These are phyloP conservation scores for Thamnidium elegans DNA, from an alignment of 192 early-diverging fungal genomes.

Conservation along the genomic window DNA sequence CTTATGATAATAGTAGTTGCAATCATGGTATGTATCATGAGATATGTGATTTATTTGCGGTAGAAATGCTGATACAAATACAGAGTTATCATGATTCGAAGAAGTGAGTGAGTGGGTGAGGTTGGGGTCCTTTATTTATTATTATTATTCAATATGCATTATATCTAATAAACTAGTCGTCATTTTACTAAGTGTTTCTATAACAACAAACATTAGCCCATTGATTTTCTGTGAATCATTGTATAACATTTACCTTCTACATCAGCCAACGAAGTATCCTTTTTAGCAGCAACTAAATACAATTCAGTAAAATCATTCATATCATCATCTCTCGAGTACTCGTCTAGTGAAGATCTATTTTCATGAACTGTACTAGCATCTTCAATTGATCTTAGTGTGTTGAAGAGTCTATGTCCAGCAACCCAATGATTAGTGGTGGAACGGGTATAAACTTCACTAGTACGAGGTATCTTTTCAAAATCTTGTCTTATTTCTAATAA, in stretches of 20 bases:
- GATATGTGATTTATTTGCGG: too few relatives aligned
- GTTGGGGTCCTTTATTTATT: constrained; percentile 1
- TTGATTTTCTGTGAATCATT: not conserved
- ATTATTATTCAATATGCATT: constrained; percentile 18
- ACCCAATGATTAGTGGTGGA: constrained; percentile 56
- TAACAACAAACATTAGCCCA: not conserved
- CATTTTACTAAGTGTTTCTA: constrained; percentile 29
- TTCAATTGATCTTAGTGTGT: not conserved
- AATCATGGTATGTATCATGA: too few relatives aligned
- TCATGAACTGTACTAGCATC: not conserved
- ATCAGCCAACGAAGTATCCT: constrained; percentile 50
- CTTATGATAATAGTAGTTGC: too few relatives aligned
- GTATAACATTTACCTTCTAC: constrained; percentile 45
- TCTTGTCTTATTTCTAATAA: constrained; percentile 53
- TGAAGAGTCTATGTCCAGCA: constrained; percentile 43
- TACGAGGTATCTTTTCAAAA: constrained; percentile 46
- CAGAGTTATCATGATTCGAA: too few relatives aligned
- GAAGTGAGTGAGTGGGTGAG: too few relatives aligned
- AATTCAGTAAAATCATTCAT: constrained; percentile 46
- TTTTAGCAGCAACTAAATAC: constrained; percentile 57
- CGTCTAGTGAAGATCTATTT: constrained; percentile 7
- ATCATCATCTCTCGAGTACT: not conserved
- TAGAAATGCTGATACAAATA: too few relatives aligned
- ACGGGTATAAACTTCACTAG: constrained; percentile 50
- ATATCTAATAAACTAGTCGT: constrained; percentile 19